These are phyloP conservation scores for Paraleonurus japonicus DNA, from an alignment of 257 asterid species.

Conservation along the genomic window DNA sequence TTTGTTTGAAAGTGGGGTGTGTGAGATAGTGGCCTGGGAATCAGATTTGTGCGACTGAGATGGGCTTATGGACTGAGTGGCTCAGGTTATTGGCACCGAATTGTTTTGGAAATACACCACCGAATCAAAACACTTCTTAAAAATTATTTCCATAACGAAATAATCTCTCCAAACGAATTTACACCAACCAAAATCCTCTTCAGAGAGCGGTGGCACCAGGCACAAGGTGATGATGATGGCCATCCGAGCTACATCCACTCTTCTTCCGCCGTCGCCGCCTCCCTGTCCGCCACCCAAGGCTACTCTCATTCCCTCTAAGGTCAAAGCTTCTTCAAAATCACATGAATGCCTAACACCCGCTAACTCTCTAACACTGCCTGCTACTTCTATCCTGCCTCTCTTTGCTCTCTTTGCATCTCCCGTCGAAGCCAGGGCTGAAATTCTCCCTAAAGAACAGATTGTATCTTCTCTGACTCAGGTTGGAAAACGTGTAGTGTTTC, in stretches of 20 bases:
- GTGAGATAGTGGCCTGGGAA: no score
- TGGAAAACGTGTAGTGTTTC: neutral
- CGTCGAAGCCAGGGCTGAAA: conserved; percentile 62
- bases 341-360: conserved; percentile 33
- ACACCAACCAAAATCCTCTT: conserved; percentile 23
- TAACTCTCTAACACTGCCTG: conserved; percentile 43
- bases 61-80: no score
- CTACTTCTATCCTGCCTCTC: conserved; percentile 61
- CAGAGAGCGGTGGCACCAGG: conserved; percentile 21
- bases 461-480: conserved; percentile 90
- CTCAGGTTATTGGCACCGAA: no score
- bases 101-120: no score
- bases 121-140: no score
- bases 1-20: no score
- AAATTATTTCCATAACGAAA: no score
- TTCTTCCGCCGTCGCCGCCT: conserved; percentile 31
- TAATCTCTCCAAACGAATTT: conserved; percentile 20
- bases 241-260: conserved; percentile 78
- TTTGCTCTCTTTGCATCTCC: conserved; percentile 58
- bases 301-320: conserved; percentile 31
- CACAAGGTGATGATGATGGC: conserved; percentile 55
- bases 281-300: conserved; percentile 34
- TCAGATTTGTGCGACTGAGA: no score
- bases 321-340: conserved; percentile 28
- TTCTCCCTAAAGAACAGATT: conserved; percentile 76